These are phyloP conservation scores for Carex parvula DNA, from an alignment of 176 grass and related monocot genomes.

Conservation along the genomic window DNA sequence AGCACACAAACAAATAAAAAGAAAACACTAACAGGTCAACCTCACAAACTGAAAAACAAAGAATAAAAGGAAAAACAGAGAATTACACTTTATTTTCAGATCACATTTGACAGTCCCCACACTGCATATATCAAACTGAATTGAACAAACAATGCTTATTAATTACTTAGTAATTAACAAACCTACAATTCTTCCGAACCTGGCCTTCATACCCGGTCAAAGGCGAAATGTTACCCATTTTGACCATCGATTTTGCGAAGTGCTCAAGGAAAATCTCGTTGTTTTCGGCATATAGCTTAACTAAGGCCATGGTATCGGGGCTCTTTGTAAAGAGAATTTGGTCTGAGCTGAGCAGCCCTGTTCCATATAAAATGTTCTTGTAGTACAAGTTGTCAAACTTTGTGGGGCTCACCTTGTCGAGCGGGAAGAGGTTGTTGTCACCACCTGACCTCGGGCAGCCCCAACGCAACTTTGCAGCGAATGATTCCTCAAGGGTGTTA, in stretches of 20 bases:
- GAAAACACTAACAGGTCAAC: not conserved
- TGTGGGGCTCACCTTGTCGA: constrained; percentile 32
- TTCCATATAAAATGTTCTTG: constrained; percentile 39
- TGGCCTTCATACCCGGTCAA: constrained; percentile 19
- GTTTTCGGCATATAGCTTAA: constrained; percentile 31
- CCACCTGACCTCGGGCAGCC: constrained; percentile 33
- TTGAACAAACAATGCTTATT: not conserved
- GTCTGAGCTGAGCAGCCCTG: constrained; percentile 44
- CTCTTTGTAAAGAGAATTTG: constrained; percentile 37
- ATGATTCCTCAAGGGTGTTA: constrained; percentile 24
- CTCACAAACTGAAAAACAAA: not conserved
- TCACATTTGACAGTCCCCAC: not conserved
- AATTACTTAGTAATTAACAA: constrained; percentile 32
- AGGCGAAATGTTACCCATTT: constrained; percentile 44
- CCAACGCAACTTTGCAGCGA: constrained; percentile 22
- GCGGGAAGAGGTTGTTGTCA: constrained; percentile 34
- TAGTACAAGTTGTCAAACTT: constrained; percentile 53
- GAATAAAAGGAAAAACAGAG: not conserved
- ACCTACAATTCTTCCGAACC: constrained; percentile 43
- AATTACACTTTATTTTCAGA: not conserved
- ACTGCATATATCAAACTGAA: not conserved
- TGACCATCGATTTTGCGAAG: constrained; percentile 42
- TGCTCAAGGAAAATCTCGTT: constrained; percentile 30
- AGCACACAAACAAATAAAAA: not conserved
- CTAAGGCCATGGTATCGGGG: constrained; percentile 17